phyloP scores from a whole-genome alignment of 257 asterid species.

The Gentiana dahurica region DNA sequence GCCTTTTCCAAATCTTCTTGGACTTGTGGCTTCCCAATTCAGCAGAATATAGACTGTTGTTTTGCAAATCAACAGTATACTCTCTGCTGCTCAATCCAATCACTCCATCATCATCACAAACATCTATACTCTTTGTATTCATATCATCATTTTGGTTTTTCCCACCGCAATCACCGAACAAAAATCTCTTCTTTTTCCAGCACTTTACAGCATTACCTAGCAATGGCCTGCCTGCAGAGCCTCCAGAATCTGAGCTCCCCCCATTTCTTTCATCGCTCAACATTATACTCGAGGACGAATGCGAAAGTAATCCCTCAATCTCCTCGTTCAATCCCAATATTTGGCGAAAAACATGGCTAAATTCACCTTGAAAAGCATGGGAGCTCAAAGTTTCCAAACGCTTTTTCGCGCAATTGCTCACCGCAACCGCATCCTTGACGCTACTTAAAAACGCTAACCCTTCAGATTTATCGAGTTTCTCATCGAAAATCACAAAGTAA shows the following conservation, averaged over 20 bases:
- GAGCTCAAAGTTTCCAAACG: constrained; percentile 36
- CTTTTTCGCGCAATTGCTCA: constrained; percentile 16
- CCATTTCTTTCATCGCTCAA: constrained; percentile 13
- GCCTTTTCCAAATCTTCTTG: constrained; percentile 67
- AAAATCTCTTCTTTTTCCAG: constrained; percentile 35
- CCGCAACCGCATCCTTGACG: constrained; percentile 35
- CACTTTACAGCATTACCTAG: constrained; percentile 19
- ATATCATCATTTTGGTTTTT: background rate
- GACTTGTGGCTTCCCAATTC: constrained; percentile 43
- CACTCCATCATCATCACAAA: background rate
- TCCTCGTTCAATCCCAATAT: constrained; percentile 35
- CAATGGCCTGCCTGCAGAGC: constrained; percentile 17
- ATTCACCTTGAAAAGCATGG: constrained; percentile 78
- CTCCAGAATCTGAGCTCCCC: constrained; percentile 26
- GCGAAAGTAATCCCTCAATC: constrained; percentile 28
- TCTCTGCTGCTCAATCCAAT: constrained; percentile 17
- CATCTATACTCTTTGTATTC: constrained; percentile 2
- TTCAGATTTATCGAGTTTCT: constrained; percentile 44
- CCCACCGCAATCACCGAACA: constrained; percentile 8
- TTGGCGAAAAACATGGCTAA: constrained; percentile 68
- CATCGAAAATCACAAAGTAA: constrained; percentile 61
- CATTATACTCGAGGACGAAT: constrained; percentile 4
- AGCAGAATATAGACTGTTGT: constrained; percentile 24
- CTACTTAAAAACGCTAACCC: constrained; percentile 43
- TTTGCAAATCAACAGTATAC: constrained; percentile 22